Percentiles rank a stretch among this genome's conserved stretches.
Conservation (phyloP, 768 basidiomycete genomes). For the Brasilioporus rufonigricans region DNA sequence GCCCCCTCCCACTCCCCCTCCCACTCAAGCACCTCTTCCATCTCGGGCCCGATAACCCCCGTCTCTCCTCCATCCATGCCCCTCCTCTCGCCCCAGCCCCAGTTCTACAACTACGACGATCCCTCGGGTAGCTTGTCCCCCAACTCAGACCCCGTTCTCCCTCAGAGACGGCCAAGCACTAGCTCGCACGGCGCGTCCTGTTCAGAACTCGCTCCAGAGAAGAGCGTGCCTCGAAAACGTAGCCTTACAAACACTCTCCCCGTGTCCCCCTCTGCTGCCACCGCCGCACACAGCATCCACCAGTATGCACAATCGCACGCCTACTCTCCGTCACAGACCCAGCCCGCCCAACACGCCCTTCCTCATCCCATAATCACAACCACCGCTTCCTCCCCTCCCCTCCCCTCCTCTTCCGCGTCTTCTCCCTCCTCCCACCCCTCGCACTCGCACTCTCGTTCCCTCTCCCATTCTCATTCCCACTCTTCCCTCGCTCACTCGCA, state of each 20-base stretch:
- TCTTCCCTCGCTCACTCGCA: conserved; percentile 21
- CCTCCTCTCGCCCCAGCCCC: conserved; percentile 43
- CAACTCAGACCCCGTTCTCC: conserved; percentile 28
- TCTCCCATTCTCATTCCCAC: conserved; percentile 18
- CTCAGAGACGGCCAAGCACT: conserved; percentile 37
- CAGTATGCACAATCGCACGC: conserved; percentile 30
- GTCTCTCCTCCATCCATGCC: conserved; percentile 48
- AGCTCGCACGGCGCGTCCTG: too few species aligned
- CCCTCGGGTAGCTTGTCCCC: conserved; percentile 27
- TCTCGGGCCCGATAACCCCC: conserved; percentile 54
- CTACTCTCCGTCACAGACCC: conserved; percentile 16
- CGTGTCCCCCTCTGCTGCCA: conserved; percentile 21
- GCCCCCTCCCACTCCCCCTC: conserved; percentile 27
- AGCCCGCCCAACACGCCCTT: conserved; percentile 1
- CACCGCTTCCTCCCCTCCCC: conserved; percentile 30
- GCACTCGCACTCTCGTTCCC: conserved; percentile 23
- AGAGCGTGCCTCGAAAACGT: conserved; percentile 64
- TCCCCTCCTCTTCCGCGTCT: conserved; percentile 23
- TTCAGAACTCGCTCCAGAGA: conserved; percentile 42
- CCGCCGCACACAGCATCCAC: conserved; percentile 17
- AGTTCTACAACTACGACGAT: conserved; percentile 50
- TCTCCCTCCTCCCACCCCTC: conserved; percentile 24
- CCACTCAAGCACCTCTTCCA: conserved; percentile 26
- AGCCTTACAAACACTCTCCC: conserved; percentile 53
- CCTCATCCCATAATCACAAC: conserved; percentile 34